phyloP scores from a whole-genome alignment of 75 land plant species.

The Azolla pinnata region DNA sequence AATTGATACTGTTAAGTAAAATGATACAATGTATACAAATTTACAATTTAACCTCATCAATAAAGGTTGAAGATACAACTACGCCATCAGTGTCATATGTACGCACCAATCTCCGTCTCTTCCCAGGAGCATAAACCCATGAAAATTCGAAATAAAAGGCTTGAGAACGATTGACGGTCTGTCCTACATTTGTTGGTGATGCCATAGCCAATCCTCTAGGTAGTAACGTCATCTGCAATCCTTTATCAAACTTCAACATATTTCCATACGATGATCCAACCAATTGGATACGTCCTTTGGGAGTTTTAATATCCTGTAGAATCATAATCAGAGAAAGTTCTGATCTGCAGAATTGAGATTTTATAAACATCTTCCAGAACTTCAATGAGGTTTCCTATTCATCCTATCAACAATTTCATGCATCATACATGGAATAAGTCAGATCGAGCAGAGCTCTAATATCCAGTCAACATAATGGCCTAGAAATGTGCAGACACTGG shows the following conservation, averaged over 20 bases:
- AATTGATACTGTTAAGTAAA: no score
- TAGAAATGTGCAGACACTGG: no score
- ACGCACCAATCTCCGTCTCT: slow-evolving; percentile 81
- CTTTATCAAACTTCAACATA: slow-evolving; percentile 54
- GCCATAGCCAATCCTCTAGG: slow-evolving; percentile 86
- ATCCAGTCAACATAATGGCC: no score
- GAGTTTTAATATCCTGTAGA: slow-evolving; percentile 51
- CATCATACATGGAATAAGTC: no score
- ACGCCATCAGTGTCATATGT: slow-evolving; percentile 76
- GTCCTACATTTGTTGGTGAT: slow-evolving; percentile 59
- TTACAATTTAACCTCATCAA: slow-evolving; percentile 53
- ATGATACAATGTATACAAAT: no score
- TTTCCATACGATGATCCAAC: slow-evolving; percentile 41
- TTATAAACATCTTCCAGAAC: neutral
- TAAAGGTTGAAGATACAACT: slow-evolving; percentile 83
- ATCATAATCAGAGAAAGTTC: neutral
- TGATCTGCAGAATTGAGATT: neutral
- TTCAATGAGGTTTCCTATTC: neutral
- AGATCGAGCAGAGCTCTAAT: no score
- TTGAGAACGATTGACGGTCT: slow-evolving; percentile 52
- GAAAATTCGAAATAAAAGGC: slow-evolving; percentile 86
- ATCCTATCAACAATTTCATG: no score
- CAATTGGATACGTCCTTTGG: slow-evolving; percentile 42
- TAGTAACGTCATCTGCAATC: slow-evolving; percentile 54
- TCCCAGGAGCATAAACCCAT: slow-evolving; percentile 74